Evolutionary conservation across 164 flowering plant genomes (phyloP).

Genomic region (Amborella trichopoda): DNA sequence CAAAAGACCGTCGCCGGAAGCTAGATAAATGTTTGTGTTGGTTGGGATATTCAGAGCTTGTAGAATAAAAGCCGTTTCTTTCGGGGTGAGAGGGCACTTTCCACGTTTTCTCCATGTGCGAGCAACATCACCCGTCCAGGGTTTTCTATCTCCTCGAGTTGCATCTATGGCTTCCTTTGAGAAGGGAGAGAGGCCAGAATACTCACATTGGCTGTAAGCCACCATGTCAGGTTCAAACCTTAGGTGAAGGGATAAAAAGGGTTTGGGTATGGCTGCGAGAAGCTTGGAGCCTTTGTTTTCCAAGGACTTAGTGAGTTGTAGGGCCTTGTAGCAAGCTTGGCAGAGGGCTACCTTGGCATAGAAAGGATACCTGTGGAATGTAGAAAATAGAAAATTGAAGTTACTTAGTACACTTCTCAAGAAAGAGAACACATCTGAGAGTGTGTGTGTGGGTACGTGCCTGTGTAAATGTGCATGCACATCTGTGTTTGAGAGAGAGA

Average conservation of each 20-base stretch:
- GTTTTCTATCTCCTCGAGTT: constrained; percentile 64
- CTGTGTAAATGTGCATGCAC: no score
- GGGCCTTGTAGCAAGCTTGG: constrained; percentile 79
- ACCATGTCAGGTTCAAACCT: constrained; percentile 99
- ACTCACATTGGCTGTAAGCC: constrained; percentile 86
- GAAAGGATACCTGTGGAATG: constrained; percentile 61
- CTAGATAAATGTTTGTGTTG: constrained; percentile 76
- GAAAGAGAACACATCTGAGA: no score
- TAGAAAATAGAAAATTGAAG: no score
- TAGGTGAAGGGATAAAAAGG: constrained; percentile 87
- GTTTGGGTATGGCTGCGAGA: constrained; percentile 79
- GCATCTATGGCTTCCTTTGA: constrained; percentile 62
- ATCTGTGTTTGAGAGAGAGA: no score
- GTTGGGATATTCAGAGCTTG: constrained; percentile 62
- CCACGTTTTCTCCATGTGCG: constrained; percentile 80
- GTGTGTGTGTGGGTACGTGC: no score
- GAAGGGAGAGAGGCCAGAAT: constrained; percentile 43
- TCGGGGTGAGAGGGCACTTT: constrained; percentile 91
- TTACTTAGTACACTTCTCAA: no score
- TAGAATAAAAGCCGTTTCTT: constrained; percentile 74
- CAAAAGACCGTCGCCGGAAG: constrained; percentile 94
- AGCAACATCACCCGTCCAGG: constrained; percentile 85
- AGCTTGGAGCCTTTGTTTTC: constrained; percentile 64
- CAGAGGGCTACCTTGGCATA: constrained; percentile 84
- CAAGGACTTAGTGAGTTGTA: constrained; percentile 51